These are phyloP conservation scores for Luzula sylvatica DNA, from an alignment of 176 grass and related monocot species.

Conservation along the genomic window DNA sequence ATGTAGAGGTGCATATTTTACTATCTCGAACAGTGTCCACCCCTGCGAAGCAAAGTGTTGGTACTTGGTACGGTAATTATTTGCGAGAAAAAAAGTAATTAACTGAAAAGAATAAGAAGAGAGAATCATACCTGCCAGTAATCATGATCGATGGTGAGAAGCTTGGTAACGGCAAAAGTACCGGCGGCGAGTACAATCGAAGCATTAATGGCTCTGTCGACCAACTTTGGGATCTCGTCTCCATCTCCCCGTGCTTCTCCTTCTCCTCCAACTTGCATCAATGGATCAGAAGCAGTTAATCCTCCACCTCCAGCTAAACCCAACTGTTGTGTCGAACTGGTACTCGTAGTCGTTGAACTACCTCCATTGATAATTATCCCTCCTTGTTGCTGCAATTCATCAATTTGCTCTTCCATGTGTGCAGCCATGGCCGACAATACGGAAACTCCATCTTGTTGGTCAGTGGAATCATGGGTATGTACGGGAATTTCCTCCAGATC, in stretches of 20 bases:
- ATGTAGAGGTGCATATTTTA: slow-evolving; percentile 83
- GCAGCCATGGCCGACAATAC: neutral
- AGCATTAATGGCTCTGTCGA: slow-evolving; percentile 62
- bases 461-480: slow-evolving; percentile 27
- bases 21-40: slow-evolving; percentile 87
- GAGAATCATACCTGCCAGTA: slow-evolving; percentile 76
- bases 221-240: slow-evolving; percentile 30
- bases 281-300: neutral
- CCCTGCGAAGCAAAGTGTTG: slow-evolving; percentile 48
- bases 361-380: slow-evolving; percentile 13
- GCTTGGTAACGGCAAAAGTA: slow-evolving; percentile 85
- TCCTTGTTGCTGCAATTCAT: slow-evolving; percentile 2
- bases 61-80: neutral
- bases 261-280: neutral
- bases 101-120: neutral
- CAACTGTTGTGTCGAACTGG: neutral
- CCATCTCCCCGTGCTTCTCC: neutral
- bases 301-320: slow-evolving; percentile 17
- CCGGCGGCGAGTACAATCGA: slow-evolving; percentile 82
- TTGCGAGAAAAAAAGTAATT: neutral
- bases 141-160: slow-evolving; percentile 88
- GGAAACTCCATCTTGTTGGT: slow-evolving; percentile 31
- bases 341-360: slow-evolving; percentile 12
- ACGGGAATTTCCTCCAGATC: slow-evolving; percentile 30
- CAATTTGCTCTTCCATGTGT: slow-evolving; percentile 19